Evolutionary conservation across 2,329 filamentous ascomycete species (phyloP).

Genomic region (Fusarium nanum): DNA sequence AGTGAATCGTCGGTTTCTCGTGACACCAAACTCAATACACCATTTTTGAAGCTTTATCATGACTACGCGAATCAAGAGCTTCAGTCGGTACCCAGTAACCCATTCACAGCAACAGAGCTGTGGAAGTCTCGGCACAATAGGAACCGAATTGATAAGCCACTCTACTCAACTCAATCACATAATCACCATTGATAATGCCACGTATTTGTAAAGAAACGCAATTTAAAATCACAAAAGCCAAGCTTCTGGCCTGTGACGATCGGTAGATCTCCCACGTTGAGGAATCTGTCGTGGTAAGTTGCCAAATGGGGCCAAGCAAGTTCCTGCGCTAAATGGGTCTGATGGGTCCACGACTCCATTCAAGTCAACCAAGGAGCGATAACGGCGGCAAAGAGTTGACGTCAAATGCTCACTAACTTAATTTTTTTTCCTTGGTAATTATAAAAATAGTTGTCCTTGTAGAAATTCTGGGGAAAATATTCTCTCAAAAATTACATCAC

Average conservation of each 20-base stretch:
- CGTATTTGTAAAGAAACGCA: background rate
- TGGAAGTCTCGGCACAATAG: background rate
- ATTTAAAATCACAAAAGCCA: background rate
- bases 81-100: background rate
- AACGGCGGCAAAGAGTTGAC: constrained; percentile 8
- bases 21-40: background rate
- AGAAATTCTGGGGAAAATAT: background rate
- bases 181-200: background rate
- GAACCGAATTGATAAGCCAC: background rate
- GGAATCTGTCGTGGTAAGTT: constrained; percentile 28
- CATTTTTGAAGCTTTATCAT: background rate
- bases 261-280: constrained; percentile 23
- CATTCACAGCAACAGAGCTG: background rate
- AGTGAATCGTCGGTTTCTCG: background rate
- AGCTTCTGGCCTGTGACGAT: constrained; percentile 18
- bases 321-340: constrained; percentile 26
- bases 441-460: background rate
- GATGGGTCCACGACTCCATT: background rate
- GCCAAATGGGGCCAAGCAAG: constrained; percentile 11
- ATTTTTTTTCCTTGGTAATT: background rate
- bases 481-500: background rate
- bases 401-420: background rate
- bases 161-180: background rate
- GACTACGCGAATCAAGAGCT: background rate
- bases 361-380: constrained; percentile 1